A percentile compares a stretch with the other conserved stretches of the same genome.
Evolutionary conservation across 129 eudicot genomes (phyloP).

Genomic region (Pulicaria dysenterica): DNA sequence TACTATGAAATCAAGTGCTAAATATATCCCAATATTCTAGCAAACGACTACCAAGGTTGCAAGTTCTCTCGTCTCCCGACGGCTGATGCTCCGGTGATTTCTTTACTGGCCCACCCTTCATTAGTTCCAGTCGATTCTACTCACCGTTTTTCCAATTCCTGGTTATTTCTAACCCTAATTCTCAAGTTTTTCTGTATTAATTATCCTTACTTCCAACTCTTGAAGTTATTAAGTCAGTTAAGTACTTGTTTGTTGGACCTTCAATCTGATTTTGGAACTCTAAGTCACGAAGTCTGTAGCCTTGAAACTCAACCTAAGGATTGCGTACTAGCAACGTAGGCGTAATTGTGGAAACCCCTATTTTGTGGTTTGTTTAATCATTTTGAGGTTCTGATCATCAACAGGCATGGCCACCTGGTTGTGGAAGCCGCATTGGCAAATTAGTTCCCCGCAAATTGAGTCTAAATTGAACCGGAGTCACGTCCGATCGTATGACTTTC

Average conservation of each 20-base stretch:
- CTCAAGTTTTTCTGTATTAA: not conserved
- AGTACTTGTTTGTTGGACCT: not conserved
- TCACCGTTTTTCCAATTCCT: conserved; percentile 20
- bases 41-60: not conserved
- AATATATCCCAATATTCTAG: conserved; percentile 5
- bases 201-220: conserved; percentile 6
- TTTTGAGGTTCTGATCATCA: conserved; percentile 13
- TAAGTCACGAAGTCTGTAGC: not conserved
- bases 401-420: conserved; percentile 49
- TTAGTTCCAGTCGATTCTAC: not conserved
- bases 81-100: conserved; percentile 14
- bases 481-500: conserved; percentile 28
- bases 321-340: not conserved
- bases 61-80: not conserved
- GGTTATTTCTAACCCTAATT: conserved; percentile 31
- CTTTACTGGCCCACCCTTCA: not conserved
- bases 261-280: not conserved
- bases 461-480: conserved; percentile 24
- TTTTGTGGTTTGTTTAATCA: conserved; percentile 8
- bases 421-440: conserved; percentile 33
- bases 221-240: conserved; percentile 17
- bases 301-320: not conserved
- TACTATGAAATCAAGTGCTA: no score
- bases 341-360: not conserved
- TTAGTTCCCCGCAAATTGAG: conserved; percentile 25